A percentile compares a stretch with the other conserved stretches of the same genome.
phyloP scores from a whole-genome alignment of 2,329 filamentous ascomycete genomes.

The Botrytis fabae region DNA sequence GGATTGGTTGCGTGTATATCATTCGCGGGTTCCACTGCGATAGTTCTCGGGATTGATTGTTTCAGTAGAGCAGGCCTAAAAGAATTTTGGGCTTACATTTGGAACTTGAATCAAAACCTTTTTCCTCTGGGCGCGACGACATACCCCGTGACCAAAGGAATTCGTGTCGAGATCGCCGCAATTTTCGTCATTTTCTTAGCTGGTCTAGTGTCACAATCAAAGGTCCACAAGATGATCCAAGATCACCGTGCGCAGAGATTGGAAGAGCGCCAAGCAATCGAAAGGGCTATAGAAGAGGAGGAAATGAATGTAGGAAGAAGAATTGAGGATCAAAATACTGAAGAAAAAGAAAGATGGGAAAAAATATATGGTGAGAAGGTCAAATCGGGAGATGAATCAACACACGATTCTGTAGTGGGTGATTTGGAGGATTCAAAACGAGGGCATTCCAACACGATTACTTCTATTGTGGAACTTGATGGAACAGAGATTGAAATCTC shows the following conservation, averaged over 20 bases:
- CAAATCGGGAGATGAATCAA: conserved; percentile 31
- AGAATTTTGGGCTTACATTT: conserved; percentile 94
- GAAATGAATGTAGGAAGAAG: conserved; percentile 71
- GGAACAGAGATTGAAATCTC: conserved; percentile 57
- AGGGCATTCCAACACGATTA: conserved; percentile 31
- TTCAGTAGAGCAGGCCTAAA: conserved; percentile 88
- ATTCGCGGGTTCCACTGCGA: conserved; percentile 77
- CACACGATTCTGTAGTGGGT: conserved; percentile 39
- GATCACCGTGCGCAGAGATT: conserved; percentile 57
- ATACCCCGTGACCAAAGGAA: conserved; percentile 84
- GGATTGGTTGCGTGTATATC: conserved; percentile 74
- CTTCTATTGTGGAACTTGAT: conserved; percentile 41
- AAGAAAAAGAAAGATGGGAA: conserved; percentile 73
- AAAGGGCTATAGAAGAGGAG: conserved; percentile 57
- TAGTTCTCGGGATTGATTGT: conserved; percentile 85
- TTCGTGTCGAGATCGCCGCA: conserved; percentile 79
- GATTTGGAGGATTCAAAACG: conserved; percentile 52
- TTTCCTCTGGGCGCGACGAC: conserved; percentile 77
- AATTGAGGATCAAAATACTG: conserved; percentile 61
- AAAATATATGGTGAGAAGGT: conserved; percentile 67
- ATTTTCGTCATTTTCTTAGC: conserved; percentile 72
- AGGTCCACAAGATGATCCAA: conserved; percentile 79
- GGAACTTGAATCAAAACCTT: conserved; percentile 74
- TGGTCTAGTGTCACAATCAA: conserved; percentile 81
- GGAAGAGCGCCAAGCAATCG: conserved; percentile 50